Conservation (phyloP, 2,329 filamentous ascomycete species). For the Fusarium nelsonii region DNA sequence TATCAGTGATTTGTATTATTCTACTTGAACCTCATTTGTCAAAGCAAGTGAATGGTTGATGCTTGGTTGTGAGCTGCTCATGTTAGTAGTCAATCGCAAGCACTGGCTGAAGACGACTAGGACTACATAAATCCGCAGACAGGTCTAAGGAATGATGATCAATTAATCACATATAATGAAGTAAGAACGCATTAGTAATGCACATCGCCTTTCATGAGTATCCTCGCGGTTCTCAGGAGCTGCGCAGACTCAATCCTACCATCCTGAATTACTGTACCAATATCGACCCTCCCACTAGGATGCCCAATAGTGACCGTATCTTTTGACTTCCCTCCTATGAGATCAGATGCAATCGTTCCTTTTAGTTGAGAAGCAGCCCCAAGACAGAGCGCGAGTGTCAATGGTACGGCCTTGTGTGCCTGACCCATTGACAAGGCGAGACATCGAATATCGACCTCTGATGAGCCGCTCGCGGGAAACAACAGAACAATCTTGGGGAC, state of each 20-base stretch:
- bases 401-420: slow-evolving; percentile 67
- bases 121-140: too few relatives aligned
- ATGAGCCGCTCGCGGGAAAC: slow-evolving; percentile 52
- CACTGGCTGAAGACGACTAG: too few relatives aligned
- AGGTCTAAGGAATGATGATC: not conserved
- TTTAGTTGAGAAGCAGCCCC: slow-evolving; percentile 62
- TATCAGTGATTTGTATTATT: not conserved
- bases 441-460: slow-evolving; percentile 57
- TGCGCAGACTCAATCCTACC: slow-evolving; percentile 59
- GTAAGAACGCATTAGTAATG: slow-evolving; percentile 53
- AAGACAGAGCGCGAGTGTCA: slow-evolving; percentile 66
- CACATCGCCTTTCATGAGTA: slow-evolving; percentile 64
- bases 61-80: not conserved
- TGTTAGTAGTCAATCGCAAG: not conserved
- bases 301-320: slow-evolving; percentile 59
- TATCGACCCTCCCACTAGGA: slow-evolving; percentile 61
- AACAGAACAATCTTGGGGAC: slow-evolving; percentile 72
- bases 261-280: slow-evolving; percentile 57
- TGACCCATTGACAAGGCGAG: slow-evolving; percentile 67
- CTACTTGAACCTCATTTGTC: not conserved
- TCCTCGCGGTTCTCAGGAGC: slow-evolving; percentile 60
- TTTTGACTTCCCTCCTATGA: slow-evolving; percentile 43
- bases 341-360: slow-evolving; percentile 57
- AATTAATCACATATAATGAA: not conserved
- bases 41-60: not conserved